A percentile compares a stretch with the other conserved stretches of the same genome.
Evolutionary conservation across 2,329 filamentous ascomycete genomes (phyloP).

Genomic region (Blumeria hordei): DNA sequence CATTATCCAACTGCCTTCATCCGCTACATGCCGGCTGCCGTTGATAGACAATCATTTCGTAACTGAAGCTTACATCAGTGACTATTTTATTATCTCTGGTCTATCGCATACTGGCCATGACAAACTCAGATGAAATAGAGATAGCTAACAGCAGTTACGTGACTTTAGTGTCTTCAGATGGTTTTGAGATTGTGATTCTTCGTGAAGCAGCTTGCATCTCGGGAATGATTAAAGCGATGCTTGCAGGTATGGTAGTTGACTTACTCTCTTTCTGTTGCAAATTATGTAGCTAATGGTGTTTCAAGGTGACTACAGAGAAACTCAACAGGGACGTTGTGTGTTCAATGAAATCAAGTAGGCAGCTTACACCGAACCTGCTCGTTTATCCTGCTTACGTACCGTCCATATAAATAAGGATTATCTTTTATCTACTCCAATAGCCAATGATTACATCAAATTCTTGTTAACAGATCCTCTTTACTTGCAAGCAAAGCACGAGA

Average conservation of each 20-base stretch:
- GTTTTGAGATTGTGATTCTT: conserved; percentile 52
- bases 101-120: no score
- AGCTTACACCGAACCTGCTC: background rate
- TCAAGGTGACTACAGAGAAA: conserved; percentile 39
- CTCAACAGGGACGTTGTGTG: conserved; percentile 34
- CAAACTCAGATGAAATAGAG: no score
- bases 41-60: no score
- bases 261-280: conserved; percentile 2
- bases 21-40: no score
- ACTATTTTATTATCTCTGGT: no score
- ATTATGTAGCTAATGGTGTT: background rate
- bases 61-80: no score
- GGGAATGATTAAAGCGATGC: conserved; percentile 48
- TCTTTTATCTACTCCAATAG: background rate
- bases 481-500: conserved; percentile 8
- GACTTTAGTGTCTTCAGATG: conserved; percentile 52
- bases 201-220: conserved; percentile 47
- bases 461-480: conserved; percentile 14
- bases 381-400: no score
- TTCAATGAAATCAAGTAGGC: conserved; percentile 55
- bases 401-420: no score
- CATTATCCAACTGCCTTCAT: no score
- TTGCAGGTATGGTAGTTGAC: conserved; percentile 31
- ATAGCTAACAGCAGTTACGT: conserved; percentile 35
- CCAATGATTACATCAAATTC: conserved; percentile 14